Conservation (phyloP, 2,329 filamentous ascomycete species). For the Colletotrichum sansevieriae region DNA sequence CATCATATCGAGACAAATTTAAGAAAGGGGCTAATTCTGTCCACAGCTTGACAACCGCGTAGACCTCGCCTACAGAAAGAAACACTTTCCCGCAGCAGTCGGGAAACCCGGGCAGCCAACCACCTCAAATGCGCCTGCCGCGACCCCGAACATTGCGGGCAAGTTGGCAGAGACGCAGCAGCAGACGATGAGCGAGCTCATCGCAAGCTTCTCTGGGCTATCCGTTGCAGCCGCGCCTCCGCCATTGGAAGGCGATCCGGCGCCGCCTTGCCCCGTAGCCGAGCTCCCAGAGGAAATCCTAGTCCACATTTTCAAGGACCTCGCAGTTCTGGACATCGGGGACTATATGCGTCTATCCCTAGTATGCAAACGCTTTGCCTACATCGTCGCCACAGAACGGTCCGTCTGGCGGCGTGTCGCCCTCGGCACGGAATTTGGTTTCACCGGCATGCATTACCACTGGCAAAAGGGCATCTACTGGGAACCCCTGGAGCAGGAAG, state of each 20-base stretch:
- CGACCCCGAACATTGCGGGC: slow-evolving; percentile 45
- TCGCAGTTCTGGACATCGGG: slow-evolving; percentile 81
- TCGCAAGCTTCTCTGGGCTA: slow-evolving; percentile 79
- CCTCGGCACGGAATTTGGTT: slow-evolving; percentile 79
- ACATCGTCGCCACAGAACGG: slow-evolving; percentile 85
- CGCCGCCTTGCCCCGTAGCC: slow-evolving; percentile 85
- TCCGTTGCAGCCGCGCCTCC: slow-evolving; percentile 77
- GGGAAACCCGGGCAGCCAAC: slow-evolving; percentile 57
- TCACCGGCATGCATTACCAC: slow-evolving; percentile 84
- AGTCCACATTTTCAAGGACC: slow-evolving; percentile 79
- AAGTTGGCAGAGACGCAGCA: slow-evolving; percentile 48
- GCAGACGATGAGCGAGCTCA: slow-evolving; percentile 74
- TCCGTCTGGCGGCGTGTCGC: slow-evolving; percentile 87
- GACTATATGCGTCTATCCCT: slow-evolving; percentile 80
- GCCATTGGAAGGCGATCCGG: slow-evolving; percentile 76
- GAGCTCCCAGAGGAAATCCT: slow-evolving; percentile 86
- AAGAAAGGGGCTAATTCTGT: background rate
- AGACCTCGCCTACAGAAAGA: slow-evolving; percentile 88
- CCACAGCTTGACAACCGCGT: slow-evolving; percentile 83
- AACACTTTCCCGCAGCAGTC: slow-evolving; percentile 82
- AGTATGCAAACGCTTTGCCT: slow-evolving; percentile 90
- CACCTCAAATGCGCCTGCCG: slow-evolving; percentile 26
- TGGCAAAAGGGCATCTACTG: slow-evolving; percentile 75
- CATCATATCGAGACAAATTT: background rate
- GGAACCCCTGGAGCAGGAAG: slow-evolving; percentile 60